Percentiles rank a stretch among this genome's conserved stretches.
Evolutionary conservation across 208 protist genomes (phyloP).

Genomic region (Leishmania amazonensis): DNA sequence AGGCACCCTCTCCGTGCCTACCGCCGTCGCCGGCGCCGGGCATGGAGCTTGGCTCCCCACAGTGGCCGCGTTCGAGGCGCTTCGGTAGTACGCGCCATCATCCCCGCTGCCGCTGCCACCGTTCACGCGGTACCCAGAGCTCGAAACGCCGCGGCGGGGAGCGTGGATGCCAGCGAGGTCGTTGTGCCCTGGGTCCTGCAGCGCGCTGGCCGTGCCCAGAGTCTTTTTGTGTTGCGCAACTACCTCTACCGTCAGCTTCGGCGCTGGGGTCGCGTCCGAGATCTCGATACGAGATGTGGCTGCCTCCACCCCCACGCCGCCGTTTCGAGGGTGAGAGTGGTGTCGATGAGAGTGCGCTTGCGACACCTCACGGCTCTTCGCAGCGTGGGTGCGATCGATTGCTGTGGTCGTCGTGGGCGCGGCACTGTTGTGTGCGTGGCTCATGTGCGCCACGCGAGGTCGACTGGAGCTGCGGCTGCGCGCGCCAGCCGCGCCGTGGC

Average conservation of each 20-base stretch:
- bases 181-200: slow-evolving; percentile 3
- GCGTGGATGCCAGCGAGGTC: neutral
- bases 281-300: neutral
- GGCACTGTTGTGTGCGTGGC: neutral
- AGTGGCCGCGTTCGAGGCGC: slow-evolving; percentile 34
- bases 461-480: slow-evolving; percentile 29
- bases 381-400: neutral
- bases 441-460: neutral
- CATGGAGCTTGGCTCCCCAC: slow-evolving; percentile 31
- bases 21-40: neutral
- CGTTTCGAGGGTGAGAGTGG: slow-evolving; percentile 11
- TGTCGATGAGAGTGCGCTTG: slow-evolving; percentile 26
- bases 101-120: slow-evolving; percentile 7
- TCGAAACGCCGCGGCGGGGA: slow-evolving; percentile 7
- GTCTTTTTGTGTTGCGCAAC: slow-evolving; percentile 27
- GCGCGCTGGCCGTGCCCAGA: slow-evolving; percentile 18
- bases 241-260: slow-evolving; percentile 31
- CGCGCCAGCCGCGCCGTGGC: slow-evolving; percentile 14
- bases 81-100: slow-evolving; percentile 17
- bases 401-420: neutral
- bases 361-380: slow-evolving; percentile 10
- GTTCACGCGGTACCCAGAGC: neutral
- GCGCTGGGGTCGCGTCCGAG: neutral
- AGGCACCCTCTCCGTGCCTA: neutral
- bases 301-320: neutral